phyloP scores from a whole-genome alignment of 2,329 filamentous ascomycete species.

The Leptosphaerulina australis region DNA sequence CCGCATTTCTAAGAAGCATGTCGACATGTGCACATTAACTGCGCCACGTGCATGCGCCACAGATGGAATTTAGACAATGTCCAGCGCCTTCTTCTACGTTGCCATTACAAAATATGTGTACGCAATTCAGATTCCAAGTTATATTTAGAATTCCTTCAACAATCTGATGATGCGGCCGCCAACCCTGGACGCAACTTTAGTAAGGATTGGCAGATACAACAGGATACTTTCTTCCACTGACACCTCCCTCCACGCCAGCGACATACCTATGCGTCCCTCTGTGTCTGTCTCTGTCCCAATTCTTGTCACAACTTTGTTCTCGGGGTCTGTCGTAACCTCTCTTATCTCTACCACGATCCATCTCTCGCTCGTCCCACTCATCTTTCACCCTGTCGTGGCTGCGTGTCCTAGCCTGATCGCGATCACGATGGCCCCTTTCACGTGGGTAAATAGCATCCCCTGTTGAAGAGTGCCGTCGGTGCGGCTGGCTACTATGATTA shows the following conservation, averaged over 20 bases:
- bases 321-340: conserved; percentile 19
- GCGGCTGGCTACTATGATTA: conserved; percentile 22
- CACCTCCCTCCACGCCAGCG: conserved; percentile 43
- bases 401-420: conserved; percentile 30
- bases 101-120: not conserved
- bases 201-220: conserved; percentile 26
- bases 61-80: not conserved
- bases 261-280: conserved; percentile 42
- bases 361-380: conserved; percentile 32
- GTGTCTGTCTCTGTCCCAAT: conserved; percentile 23
- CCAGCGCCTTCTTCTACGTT: not conserved
- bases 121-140: not conserved
- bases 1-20: not conserved
- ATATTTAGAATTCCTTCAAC: conserved; percentile 31
- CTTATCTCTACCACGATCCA: conserved; percentile 24
- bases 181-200: conserved; percentile 25
- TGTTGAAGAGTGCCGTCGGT: conserved; percentile 28
- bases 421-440: conserved; percentile 23
- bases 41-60: not conserved
- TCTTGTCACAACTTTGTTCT: conserved; percentile 22
- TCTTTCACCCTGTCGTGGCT: conserved; percentile 39
- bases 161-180: conserved; percentile 26
- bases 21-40: not conserved
- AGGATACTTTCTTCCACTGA: conserved; percentile 42
- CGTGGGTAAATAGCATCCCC: conserved; percentile 37